A percentile compares a stretch with the other conserved stretches of the same genome.
These are phyloP conservation scores for Yamadazyma sp. DNA, from an alignment of 1,139 yeast species.

Conservation along the genomic window DNA sequence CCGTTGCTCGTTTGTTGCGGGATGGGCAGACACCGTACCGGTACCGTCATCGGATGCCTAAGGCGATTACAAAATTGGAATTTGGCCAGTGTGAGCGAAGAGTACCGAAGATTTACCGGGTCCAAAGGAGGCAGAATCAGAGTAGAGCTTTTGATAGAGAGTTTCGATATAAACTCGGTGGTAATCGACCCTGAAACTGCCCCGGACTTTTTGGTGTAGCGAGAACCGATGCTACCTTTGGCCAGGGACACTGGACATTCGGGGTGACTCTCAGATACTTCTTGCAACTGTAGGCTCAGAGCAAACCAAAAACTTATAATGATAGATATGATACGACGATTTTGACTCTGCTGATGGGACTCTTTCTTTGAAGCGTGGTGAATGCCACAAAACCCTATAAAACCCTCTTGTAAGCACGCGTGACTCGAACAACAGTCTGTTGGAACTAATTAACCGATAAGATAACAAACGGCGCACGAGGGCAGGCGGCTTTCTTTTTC, in stretches of 20 bases:
- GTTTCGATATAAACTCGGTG: conserved; percentile 63
- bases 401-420: not conserved
- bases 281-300: no score
- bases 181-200: conserved; percentile 36
- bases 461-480: no score
- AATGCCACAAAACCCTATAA: not conserved
- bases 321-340: not conserved
- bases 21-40: conserved; percentile 96
- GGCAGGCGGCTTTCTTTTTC: no score
- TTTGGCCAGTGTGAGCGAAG: conserved; percentile 88
- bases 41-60: conserved; percentile 92
- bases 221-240: no score
- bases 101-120: conserved; percentile 90
- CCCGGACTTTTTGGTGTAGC: conserved; percentile 14
- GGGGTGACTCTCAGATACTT: no score
- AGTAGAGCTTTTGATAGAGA: conserved; percentile 88
- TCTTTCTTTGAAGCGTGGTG: no score
- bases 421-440: no score
- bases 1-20: conserved; percentile 93
- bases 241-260: no score
- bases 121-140: conserved; percentile 87
- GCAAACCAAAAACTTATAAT: not conserved
- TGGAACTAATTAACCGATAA: no score
- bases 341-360: no score
- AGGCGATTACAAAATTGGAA: conserved; percentile 95